These are phyloP conservation scores for Trichomonascaceae sp. DNA, from an alignment of 1,139 yeast species.

Conservation along the genomic window DNA sequence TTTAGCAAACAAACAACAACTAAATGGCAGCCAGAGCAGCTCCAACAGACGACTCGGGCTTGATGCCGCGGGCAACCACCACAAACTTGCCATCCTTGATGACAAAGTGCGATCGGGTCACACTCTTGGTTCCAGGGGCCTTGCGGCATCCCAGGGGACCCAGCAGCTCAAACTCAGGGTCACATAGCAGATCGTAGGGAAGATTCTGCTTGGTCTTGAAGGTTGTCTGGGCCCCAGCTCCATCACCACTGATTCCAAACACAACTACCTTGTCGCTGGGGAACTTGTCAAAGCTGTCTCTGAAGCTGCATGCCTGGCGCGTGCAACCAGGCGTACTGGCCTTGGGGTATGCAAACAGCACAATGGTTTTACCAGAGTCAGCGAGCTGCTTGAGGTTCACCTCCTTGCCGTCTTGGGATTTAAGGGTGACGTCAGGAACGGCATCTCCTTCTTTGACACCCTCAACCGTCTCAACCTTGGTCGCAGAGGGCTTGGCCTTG, in stretches of 20 bases:
- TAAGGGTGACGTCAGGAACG: conserved; percentile 49
- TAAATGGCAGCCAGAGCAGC: conserved; percentile 31
- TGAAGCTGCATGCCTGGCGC: conserved; percentile 82
- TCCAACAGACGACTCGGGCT: conserved; percentile 65
- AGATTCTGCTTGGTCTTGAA: conserved; percentile 63
- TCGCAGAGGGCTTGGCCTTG: background rate
- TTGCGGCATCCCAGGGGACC: conserved; percentile 74
- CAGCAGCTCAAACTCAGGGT: conserved; percentile 58
- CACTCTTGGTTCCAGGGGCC: conserved; percentile 50
- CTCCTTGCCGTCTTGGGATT: conserved; percentile 54
- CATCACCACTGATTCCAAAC: conserved; percentile 47
- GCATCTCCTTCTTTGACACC: conserved; percentile 40
- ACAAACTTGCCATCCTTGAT: conserved; percentile 64
- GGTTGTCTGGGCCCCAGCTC: conserved; percentile 58
- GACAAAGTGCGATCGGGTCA: conserved; percentile 82
- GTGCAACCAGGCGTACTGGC: conserved; percentile 94
- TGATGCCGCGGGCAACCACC: conserved; percentile 50
- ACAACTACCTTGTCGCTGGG: conserved; percentile 29
- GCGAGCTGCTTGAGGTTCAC: conserved; percentile 25
- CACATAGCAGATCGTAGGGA: conserved; percentile 64
- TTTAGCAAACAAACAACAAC: background rate
- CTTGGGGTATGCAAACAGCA: conserved; percentile 61
- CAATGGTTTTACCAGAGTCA: conserved; percentile 14
- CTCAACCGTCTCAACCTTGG: background rate
- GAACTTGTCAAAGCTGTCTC: conserved; percentile 48